Conservation (phyloP, 169 alveolate species). For the Plasmodium chabaudi region DNA sequence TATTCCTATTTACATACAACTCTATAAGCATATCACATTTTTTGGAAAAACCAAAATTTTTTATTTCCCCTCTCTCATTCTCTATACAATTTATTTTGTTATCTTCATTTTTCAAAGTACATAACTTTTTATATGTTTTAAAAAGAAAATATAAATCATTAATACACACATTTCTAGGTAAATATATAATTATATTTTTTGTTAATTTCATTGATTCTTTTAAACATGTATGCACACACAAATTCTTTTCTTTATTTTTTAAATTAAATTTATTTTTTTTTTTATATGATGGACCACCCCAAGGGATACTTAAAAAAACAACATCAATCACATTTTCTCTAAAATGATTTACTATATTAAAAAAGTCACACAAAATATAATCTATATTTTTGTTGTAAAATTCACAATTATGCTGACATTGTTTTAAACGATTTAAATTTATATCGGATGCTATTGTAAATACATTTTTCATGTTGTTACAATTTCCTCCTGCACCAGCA, state of each 20-base stretch:
- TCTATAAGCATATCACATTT: conserved; percentile 29
- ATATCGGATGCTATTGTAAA: conserved; percentile 54
- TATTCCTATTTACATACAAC: conserved; percentile 38
- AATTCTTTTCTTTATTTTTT: background rate
- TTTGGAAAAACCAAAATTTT: background rate
- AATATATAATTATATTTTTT: conserved; percentile 38
- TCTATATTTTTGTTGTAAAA: conserved; percentile 66
- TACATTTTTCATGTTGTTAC: conserved; percentile 5
- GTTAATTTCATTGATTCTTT: conserved; percentile 35
- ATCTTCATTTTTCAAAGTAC: background rate
- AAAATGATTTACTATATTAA: conserved; percentile 29
- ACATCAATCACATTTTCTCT: conserved; percentile 49
- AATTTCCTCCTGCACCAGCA: conserved; percentile 68
- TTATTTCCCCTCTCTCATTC: background rate
- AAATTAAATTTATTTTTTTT: conserved; percentile 31
- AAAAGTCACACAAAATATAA: conserved; percentile 62
- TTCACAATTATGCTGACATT: conserved; percentile 64
- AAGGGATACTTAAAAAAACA: conserved; percentile 46
- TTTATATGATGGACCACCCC: conserved; percentile 70
- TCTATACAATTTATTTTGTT: background rate
- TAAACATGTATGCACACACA: conserved; percentile 42
- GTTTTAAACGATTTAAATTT: conserved; percentile 12
- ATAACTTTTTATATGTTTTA: background rate
- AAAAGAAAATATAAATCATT: conserved; percentile 28
- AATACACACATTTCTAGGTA: conserved; percentile 63